Evolutionary conservation across 257 asterid species (phyloP).

Genomic region (Anisodus tanguticus): DNA sequence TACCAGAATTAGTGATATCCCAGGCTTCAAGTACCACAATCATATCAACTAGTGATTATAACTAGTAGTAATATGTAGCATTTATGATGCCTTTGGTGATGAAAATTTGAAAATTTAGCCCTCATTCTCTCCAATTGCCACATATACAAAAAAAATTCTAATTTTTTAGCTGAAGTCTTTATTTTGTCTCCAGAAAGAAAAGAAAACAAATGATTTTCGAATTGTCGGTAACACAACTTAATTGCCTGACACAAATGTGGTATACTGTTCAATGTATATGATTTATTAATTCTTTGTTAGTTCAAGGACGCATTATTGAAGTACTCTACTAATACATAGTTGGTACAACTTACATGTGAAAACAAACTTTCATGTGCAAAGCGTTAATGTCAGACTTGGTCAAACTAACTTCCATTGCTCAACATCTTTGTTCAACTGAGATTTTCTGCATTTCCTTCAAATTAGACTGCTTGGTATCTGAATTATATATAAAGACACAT

Average conservation of each 20-base stretch:
- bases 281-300: not conserved
- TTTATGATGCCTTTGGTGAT: not conserved
- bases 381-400: not conserved
- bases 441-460: not conserved
- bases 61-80: not conserved
- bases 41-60: not conserved
- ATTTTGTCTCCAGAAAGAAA: not conserved
- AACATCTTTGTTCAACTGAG: not conserved
- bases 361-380: not conserved
- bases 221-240: not conserved
- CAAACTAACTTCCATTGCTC: not conserved
- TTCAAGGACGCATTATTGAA: not conserved
- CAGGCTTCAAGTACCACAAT: not conserved
- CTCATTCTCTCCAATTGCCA: not conserved
- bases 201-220: not conserved
- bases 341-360: not conserved
- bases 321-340: not conserved
- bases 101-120: not conserved
- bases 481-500: too few relatives aligned
- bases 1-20: not conserved
- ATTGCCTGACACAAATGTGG: not conserved
- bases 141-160: not conserved
- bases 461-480: not conserved
- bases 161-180: not conserved
- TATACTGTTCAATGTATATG: not conserved